Evolutionary conservation across 2,329 filamentous ascomycete genomes (phyloP), one percentile per base, ranked within the genome.

Genomic region (Colletotrichum sp.): DNA sequence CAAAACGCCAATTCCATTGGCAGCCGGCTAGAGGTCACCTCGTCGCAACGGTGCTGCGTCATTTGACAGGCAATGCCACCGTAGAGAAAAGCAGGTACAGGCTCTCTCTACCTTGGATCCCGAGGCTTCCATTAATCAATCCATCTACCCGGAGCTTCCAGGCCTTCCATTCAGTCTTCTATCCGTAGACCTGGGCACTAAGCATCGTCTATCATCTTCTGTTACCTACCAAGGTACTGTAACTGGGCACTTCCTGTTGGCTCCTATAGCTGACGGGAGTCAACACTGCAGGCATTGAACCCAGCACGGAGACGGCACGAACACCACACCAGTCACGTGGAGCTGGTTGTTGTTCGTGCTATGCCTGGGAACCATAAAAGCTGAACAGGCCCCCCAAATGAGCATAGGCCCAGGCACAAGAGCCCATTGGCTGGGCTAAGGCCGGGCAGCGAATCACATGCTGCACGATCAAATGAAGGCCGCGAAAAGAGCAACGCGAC

Each of bases 381-480:
- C 26, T 21, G 24, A 63, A 63, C 73, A 64, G 52, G 70, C 69
- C 21, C 43, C 63, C 73, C 65, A 75, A 73, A 75, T 75, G 73
- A 75, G 69, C 73, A 38, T 64, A 58, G 32, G 63, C 69, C 70
- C 69, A 75, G 64, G 70, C 26, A 69, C 69, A 48, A 32, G 14
- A 28, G n/a, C 36, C 63, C 34, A 75, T 75, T 75, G 73, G 73
- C 32, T 38, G 4, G 18, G 14, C 70, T n/a, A 24, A 24, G 73
- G 48, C 21, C 48, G 36, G 34, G 6, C 73, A 75, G 63, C 70
- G 69, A 75, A 75, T 75, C 73, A 75, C 73, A 75, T 75, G 73
- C 70, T 75, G 73, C 73, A 75, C 70, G 73, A 64, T 73, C 73
- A 75, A 75, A 75, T 75, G 73, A 75, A 66, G 73, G 18, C 64